These are phyloP conservation scores for Aspergillus flavus DNA, from an alignment of 2,329 filamentous ascomycete genomes.

Conservation along the genomic window DNA sequence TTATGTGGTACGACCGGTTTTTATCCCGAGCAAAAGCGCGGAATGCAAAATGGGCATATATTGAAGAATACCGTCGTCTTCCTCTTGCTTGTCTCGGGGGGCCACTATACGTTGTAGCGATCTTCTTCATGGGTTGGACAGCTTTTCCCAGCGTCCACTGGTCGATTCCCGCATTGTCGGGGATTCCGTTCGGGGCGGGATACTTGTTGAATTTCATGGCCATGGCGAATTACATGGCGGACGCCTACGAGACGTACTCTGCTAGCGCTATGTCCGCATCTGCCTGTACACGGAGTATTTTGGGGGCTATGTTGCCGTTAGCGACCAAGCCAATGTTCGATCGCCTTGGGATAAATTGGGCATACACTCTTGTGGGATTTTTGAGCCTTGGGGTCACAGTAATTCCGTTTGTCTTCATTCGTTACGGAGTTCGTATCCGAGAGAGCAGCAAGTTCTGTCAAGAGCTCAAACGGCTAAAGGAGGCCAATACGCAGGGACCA, in stretches of 20 bases:
- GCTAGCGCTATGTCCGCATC: slow-evolving; percentile 59
- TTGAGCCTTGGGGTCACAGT: slow-evolving; percentile 40
- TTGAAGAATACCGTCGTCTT: slow-evolving; percentile 46
- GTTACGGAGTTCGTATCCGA: slow-evolving; percentile 42
- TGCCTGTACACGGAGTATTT: slow-evolving; percentile 53
- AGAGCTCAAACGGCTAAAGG: slow-evolving; percentile 35
- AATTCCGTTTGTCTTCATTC: slow-evolving; percentile 49
- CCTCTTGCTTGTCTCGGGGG: slow-evolving; percentile 64
- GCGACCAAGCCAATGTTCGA: slow-evolving; percentile 46
- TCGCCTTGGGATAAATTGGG: slow-evolving; percentile 44
- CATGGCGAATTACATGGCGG: neutral
- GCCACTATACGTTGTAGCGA: neutral
- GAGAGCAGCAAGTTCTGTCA: slow-evolving; percentile 32
- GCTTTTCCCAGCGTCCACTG: neutral
- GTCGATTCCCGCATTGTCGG: neutral
- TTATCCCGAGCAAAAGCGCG: neutral
- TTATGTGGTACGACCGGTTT: slow-evolving; percentile 1
- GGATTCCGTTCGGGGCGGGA: neutral
- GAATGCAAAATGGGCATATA: neutral
- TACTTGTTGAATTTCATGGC: neutral
- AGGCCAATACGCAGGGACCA: neutral
- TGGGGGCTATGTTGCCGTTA: slow-evolving; percentile 62
- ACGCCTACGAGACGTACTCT: slow-evolving; percentile 66
- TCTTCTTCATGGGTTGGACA: neutral
- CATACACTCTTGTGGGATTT: slow-evolving; percentile 41